Evolutionary conservation across 2,329 filamentous ascomycete genomes (phyloP).

Genomic region (Fusarium sp.): DNA sequence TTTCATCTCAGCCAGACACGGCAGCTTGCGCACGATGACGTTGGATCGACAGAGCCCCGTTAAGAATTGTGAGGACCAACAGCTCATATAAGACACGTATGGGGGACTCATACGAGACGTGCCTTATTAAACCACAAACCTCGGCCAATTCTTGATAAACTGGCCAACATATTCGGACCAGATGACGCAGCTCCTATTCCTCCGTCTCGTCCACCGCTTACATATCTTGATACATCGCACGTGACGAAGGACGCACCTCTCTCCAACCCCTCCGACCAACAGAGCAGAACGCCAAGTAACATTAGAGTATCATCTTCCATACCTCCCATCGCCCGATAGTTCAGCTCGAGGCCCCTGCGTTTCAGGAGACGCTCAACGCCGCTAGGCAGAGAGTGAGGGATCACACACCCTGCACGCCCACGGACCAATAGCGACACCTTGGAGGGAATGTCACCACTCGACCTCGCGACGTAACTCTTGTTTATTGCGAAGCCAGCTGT

Average conservation of each 20-base stretch:
- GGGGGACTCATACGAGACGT: background rate
- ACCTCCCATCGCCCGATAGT: background rate
- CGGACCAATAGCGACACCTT: background rate
- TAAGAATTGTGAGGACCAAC: background rate
- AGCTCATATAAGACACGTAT: background rate
- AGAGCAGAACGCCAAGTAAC: background rate
- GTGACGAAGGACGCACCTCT: constrained; percentile 22
- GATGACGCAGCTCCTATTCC: background rate
- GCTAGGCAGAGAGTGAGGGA: constrained; percentile 9
- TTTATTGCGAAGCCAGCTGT: constrained; percentile 14
- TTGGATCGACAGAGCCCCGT: constrained; percentile 11
- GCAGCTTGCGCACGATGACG: constrained; percentile 20
- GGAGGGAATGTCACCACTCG: constrained; percentile 10
- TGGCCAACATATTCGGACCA: background rate
- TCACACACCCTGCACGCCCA: constrained; percentile 12
- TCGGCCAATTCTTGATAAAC: background rate
- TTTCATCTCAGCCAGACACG: constrained; percentile 5
- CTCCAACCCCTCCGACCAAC: constrained; percentile 7
- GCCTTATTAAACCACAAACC: background rate
- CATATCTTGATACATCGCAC: constrained; percentile 2
- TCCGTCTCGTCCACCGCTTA: background rate
- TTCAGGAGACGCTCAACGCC: constrained; percentile 13
- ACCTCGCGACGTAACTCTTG: constrained; percentile 5
- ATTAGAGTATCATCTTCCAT: constrained; percentile 5
- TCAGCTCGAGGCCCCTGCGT: constrained; percentile 8